These are phyloP conservation scores for Phialemoniopsis sp. DNA, from an alignment of 2,329 filamentous ascomycete genomes.

Conservation along the genomic window DNA sequence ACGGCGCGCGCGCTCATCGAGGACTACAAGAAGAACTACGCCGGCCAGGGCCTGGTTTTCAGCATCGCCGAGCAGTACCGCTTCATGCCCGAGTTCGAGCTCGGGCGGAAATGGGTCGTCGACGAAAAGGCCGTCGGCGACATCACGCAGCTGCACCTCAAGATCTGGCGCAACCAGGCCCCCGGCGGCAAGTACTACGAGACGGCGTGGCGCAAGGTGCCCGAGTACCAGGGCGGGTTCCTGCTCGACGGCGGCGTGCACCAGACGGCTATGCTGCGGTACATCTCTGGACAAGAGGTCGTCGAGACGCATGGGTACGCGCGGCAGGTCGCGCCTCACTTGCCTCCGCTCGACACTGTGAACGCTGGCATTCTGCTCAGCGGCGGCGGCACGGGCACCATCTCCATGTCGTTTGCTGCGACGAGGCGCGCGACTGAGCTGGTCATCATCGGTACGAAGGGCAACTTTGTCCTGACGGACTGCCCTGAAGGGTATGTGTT, in stretches of 20 bases:
- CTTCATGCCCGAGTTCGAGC: constrained; percentile 45
- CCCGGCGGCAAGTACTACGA: constrained; percentile 26
- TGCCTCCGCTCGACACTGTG: constrained; percentile 6
- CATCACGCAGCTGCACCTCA: constrained; percentile 1
- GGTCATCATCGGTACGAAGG: constrained; percentile 4
- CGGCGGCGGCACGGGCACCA: constrained; percentile 3
- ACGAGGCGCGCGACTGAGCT: constrained; percentile 4
- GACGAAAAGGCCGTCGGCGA: neutral
- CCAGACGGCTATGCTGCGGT: constrained; percentile 4
- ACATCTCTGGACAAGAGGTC: constrained; percentile 2
- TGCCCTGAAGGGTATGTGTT: no score
- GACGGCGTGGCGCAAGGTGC: constrained; percentile 59
- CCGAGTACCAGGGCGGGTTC: constrained; percentile 71
- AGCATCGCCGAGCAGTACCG: constrained; percentile 70
- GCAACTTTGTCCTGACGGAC: neutral
- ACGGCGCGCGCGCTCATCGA: constrained; percentile 16
- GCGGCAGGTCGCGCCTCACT: constrained; percentile 1
- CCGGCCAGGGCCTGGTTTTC: constrained; percentile 29
- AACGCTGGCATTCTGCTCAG: constrained; percentile 2
- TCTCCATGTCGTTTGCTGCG: constrained; percentile 8
- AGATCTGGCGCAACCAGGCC: constrained; percentile 1
- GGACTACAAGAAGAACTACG: constrained; percentile 16
- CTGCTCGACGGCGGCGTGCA: constrained; percentile 75
- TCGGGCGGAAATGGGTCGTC: neutral
- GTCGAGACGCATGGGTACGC: neutral